These are phyloP conservation scores for Diutina sp. DNA, from an alignment of 1,139 yeast genomes.

Conservation along the genomic window DNA sequence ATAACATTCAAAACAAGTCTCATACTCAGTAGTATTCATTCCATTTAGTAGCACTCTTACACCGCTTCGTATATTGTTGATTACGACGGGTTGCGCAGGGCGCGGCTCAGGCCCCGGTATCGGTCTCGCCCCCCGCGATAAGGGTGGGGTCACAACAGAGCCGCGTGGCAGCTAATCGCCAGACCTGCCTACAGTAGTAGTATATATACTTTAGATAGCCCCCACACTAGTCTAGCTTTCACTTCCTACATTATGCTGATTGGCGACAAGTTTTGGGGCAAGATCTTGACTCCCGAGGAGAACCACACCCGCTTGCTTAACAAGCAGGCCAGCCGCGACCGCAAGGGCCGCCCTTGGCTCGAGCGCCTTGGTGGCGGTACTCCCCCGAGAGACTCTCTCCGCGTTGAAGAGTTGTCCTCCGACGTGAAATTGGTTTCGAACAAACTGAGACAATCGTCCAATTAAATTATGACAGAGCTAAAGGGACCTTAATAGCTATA, in stretches of 20 bases:
- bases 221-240: neutral
- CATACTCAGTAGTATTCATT: no score
- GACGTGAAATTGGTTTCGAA: neutral
- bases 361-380: neutral
- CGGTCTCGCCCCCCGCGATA: no score
- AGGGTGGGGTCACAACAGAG: no score
- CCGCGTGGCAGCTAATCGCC: no score
- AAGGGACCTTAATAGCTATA: no score
- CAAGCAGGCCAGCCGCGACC: neutral
- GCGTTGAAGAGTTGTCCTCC: neutral
- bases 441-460: neutral
- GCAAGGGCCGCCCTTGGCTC: neutral
- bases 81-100: no score
- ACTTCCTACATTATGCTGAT: neutral
- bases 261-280: neutral
- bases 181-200: neutral
- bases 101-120: no score
- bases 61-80: no score
- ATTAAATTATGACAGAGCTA: no score
- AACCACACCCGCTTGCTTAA: neutral
- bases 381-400: neutral
- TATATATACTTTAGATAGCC: no score
- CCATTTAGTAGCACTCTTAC: no score
- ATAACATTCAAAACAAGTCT: no score
- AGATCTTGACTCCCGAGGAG: neutral